Evolutionary conservation across 495 filamentous ascomycete species (phyloP), one percentile per base, ranked within the genome.

Genomic region (Trichocladium uniseriatum): DNA sequence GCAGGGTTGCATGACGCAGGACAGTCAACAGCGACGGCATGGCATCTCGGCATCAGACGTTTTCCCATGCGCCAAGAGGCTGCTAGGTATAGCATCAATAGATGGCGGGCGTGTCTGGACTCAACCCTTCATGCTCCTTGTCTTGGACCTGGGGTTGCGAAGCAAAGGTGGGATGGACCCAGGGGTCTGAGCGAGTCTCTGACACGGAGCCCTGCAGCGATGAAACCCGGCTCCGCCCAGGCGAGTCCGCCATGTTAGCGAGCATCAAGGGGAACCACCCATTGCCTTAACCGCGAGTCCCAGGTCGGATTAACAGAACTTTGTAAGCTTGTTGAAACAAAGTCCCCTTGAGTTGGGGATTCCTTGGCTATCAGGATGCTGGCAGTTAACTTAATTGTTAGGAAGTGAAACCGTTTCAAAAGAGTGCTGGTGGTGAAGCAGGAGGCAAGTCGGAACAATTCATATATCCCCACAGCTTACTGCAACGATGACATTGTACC

Each of bases 121-220:
- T 55, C 56, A 55, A 51, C 56, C 59, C 53, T 56, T 38, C 53
- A 52, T 48, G 41, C 47, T 59, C 47, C 50, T n/a, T n/a, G 56
- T 37, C 50, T 49, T 49, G 45, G 50, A 29, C 22, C 45, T 24
- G 48, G 36, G 45, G 49, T 21, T 46, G 49, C 24, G 45, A 31
- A 37, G 34, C 43, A 40, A 40, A 38, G 41, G 7, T 31, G 51
- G 39, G 40, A 50, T 24, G 40, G 40, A 40, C 24, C 43, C 35
- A 37, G 46, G 40, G 53, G 53, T 42, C 50, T 46, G 49, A 56
- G 53, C 47, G 31, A 49, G 27, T 43, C 42, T 54, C 57, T 60
- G 57, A 60, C 40, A 60, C 54, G 45, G 6, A 42, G 50, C 58
- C 52, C 58, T 42, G 49, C 29, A 39, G 11, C 42, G 45, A 53